Conservation (phyloP, 805 yeast species). For the Saturnispora saitoi region DNA sequence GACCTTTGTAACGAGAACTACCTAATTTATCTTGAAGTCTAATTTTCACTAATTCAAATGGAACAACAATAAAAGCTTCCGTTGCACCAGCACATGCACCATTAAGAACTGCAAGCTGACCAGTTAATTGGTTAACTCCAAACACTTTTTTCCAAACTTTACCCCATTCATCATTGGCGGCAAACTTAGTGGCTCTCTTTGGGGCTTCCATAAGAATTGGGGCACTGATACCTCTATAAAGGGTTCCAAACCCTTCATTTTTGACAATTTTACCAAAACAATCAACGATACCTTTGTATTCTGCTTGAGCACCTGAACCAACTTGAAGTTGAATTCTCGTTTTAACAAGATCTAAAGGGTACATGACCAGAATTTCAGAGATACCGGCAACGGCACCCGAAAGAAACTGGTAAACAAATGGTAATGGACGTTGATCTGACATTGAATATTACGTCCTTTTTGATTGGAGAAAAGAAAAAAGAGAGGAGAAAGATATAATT, state of each 20-base stretch:
- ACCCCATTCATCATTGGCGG: constrained; percentile 97
- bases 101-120: constrained; percentile 76
- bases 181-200: constrained; percentile 96
- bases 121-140: constrained; percentile 63
- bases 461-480: background rate
- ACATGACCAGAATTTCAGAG: constrained; percentile 90
- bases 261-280: constrained; percentile 76
- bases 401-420: constrained; percentile 83
- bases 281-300: constrained; percentile 77
- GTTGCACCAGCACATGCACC: constrained; percentile 99
- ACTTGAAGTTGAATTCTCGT: constrained; percentile 91
- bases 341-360: constrained; percentile 94
- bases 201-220: constrained; percentile 99
- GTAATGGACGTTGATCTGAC: constrained; percentile 42
- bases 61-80: constrained; percentile 94
- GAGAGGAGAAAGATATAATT: too few relatives aligned
- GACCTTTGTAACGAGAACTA: constrained; percentile 51
- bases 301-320: constrained; percentile 40
- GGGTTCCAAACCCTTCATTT: constrained; percentile 74
- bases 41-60: constrained; percentile 92
- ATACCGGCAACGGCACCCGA: constrained; percentile 96
- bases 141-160: constrained; percentile 65
- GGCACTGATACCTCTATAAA: constrained; percentile 90
- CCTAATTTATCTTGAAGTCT: constrained; percentile 86
- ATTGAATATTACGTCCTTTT: background rate